phyloP scores from a whole-genome alignment of 2,329 filamentous ascomycete species.

The Epichloe sp. region DNA sequence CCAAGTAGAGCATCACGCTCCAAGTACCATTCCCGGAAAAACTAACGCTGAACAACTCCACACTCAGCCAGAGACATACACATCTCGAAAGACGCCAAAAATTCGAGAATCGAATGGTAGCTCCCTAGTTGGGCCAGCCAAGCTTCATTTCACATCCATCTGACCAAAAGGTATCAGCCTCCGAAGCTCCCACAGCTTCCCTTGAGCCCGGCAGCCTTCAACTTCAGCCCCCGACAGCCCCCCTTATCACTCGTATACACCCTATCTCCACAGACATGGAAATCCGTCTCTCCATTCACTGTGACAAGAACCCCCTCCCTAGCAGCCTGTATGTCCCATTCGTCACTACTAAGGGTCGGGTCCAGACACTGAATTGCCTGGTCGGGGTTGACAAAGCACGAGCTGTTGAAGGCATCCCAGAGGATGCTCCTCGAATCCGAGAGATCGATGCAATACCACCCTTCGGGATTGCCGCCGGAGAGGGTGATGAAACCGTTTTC shows the following conservation, averaged over 20 bases:
- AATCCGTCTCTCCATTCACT: constrained; percentile 13
- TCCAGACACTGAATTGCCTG: constrained; percentile 20
- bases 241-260: constrained; percentile 12
- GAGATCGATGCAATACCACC: constrained; percentile 20
- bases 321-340: constrained; percentile 14
- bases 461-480: constrained; percentile 10
- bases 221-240: constrained; percentile 13
- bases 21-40: too few relatives aligned
- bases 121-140: too few relatives aligned
- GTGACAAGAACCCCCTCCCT: constrained; percentile 11
- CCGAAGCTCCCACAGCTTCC: constrained; percentile 12
- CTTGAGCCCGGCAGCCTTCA: constrained; percentile 14
- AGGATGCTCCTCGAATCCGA: constrained; percentile 13
- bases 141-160: too few relatives aligned
- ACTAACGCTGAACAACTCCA: too few relatives aligned
- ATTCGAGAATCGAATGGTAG: too few relatives aligned
- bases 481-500: constrained; percentile 16
- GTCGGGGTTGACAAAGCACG: constrained; percentile 18
- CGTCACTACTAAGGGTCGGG: constrained; percentile 16
- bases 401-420: constrained; percentile 16
- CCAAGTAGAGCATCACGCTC: too few relatives aligned
- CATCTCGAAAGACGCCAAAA: too few relatives aligned
- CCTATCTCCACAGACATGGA: constrained; percentile 16
- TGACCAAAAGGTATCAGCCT: neutral
- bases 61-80: too few relatives aligned